Percentiles rank a stretch among this genome's conserved stretches.
phyloP scores from a whole-genome alignment of 805 yeast species.

The Priceomyces fermenticarens region DNA sequence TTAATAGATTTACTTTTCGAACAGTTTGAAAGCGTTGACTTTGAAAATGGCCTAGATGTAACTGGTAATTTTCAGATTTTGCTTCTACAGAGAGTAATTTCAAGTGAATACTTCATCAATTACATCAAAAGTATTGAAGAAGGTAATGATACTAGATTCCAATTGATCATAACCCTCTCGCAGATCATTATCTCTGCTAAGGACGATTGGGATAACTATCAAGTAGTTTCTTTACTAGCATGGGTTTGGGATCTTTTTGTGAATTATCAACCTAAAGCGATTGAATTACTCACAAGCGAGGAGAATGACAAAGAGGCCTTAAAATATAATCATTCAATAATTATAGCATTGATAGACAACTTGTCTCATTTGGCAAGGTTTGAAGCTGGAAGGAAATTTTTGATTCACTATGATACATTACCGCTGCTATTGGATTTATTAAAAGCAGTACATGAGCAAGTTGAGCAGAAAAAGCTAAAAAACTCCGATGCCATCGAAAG shows the following conservation, averaged over 20 bases:
- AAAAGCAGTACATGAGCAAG: conserved; percentile 38
- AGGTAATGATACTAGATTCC: neutral
- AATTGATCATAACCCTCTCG: conserved; percentile 17
- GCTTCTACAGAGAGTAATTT: conserved; percentile 17
- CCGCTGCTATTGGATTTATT: conserved; percentile 34
- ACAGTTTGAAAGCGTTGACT: conserved; percentile 11
- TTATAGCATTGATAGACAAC: conserved; percentile 35
- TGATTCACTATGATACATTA: conserved; percentile 39
- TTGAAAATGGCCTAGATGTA: conserved; percentile 7
- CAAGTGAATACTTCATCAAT: conserved; percentile 31
- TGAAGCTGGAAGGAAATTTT: conserved; percentile 37
- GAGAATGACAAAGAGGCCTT: conserved; percentile 9
- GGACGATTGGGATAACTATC: conserved; percentile 39
- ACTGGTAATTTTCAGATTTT: conserved; percentile 17
- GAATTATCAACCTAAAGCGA: conserved; percentile 12
- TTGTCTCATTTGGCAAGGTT: conserved; percentile 40
- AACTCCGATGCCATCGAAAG: conserved; percentile 10
- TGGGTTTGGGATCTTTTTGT: conserved; percentile 38
- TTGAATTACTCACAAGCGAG: conserved; percentile 12
- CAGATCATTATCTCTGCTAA: conserved; percentile 38
- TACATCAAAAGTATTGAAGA: conserved; percentile 12
- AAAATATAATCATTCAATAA: conserved; percentile 10
- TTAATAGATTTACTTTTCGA: conserved; percentile 6
- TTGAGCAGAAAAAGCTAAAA: conserved; percentile 32
- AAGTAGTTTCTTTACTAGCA: conserved; percentile 35